Conservation (phyloP, 257 asterid genomes). For the Rhazya stricta region DNA sequence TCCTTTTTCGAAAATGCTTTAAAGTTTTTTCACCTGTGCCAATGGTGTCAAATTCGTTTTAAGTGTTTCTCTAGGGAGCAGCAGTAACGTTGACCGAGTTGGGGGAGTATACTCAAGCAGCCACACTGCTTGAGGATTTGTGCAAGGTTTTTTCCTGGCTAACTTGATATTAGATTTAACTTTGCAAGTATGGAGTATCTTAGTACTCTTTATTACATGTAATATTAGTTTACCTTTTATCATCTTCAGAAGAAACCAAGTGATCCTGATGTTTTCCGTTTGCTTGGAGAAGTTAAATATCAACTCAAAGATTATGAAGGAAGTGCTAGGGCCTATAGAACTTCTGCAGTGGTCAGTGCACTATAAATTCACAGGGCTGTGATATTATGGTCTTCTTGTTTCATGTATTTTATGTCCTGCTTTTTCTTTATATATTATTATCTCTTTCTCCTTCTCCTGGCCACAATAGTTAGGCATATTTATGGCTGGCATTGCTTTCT, state of each 20-base stretch:
- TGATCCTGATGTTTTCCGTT: conserved; percentile 82
- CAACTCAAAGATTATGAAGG: conserved; percentile 80
- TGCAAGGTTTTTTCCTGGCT: conserved; percentile 50
- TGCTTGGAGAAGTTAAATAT: conserved; percentile 93
- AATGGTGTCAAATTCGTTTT: conserved; percentile 13
- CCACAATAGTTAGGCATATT: not conserved
- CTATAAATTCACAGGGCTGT: not conserved
- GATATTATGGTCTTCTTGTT: not conserved
- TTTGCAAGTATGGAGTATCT: conserved; percentile 14
- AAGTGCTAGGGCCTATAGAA: conserved; percentile 71
- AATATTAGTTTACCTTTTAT: conserved; percentile 21
- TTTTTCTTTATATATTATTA: not conserved
- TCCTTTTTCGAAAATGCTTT: not conserved
- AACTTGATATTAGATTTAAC: conserved; percentile 15
- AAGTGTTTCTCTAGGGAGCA: conserved; percentile 59
- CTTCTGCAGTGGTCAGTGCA: conserved; percentile 59
- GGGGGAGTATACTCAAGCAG: conserved; percentile 70
- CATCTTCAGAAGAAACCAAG: conserved; percentile 56
- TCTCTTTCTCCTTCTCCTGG: not conserved
- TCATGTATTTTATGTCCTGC: not conserved
- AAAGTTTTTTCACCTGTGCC: conserved; percentile 10
- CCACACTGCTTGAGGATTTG: conserved; percentile 64
- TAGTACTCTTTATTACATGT: conserved; percentile 11
- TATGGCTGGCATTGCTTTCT: not conserved
- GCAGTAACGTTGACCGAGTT: conserved; percentile 82